Percentiles rank a stretch among this genome's conserved stretches.
Evolutionary conservation across 2,329 filamentous ascomycete genomes (phyloP).

Genomic region (Aspergillus arachidicola): DNA sequence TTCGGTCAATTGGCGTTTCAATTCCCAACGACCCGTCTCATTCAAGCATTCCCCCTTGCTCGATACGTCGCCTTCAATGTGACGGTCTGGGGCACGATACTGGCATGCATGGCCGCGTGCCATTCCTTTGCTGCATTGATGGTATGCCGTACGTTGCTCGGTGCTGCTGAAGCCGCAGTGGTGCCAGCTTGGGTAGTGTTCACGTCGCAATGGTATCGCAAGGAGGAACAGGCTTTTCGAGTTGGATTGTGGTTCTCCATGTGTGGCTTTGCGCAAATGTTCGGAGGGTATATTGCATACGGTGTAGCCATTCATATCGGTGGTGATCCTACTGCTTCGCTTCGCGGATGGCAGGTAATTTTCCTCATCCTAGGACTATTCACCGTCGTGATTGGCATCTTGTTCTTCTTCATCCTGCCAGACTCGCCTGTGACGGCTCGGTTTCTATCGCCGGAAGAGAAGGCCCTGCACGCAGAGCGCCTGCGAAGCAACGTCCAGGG

Average conservation of each 20-base stretch:
- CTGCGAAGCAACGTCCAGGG: constrained; percentile 41
- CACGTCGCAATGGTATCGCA: constrained; percentile 35
- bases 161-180: constrained; percentile 52
- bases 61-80: constrained; percentile 43
- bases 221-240: constrained; percentile 35
- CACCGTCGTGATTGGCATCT: constrained; percentile 39
- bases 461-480: constrained; percentile 34
- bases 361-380: constrained; percentile 41
- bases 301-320: constrained; percentile 33
- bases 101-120: constrained; percentile 31
- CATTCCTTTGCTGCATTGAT: constrained; percentile 54
- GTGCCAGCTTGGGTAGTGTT: constrained; percentile 34
- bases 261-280: constrained; percentile 40
- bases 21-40: constrained; percentile 42
- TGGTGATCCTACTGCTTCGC: constrained; percentile 28
- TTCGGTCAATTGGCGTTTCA: constrained; percentile 34
- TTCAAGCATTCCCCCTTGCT: constrained; percentile 44
- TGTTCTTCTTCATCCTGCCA: constrained; percentile 41
- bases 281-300: constrained; percentile 42
- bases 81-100: constrained; percentile 36
- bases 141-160: constrained; percentile 54
- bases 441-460: constrained; percentile 37
- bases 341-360: constrained; percentile 42
- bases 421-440: constrained; percentile 36
- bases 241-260: constrained; percentile 33